Conservation (phyloP, 148 eudicot genomes). For the Fallopia convolvulus region DNA sequence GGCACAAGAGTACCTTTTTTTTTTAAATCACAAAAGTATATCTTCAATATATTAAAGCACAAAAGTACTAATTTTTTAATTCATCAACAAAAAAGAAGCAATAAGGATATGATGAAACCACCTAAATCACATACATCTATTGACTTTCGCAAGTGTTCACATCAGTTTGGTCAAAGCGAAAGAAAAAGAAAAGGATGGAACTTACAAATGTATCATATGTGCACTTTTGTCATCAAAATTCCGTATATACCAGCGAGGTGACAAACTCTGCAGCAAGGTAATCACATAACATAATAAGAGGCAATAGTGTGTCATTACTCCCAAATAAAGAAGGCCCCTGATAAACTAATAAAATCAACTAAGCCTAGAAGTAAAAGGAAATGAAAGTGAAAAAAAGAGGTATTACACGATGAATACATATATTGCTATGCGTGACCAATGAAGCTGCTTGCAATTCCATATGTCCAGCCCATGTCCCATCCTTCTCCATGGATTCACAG, state of each 20-base stretch:
- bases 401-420: conserved; percentile 83
- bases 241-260: conserved; percentile 84
- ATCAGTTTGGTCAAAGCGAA: neutral
- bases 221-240: conserved; percentile 54
- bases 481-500: conserved; percentile 75
- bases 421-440: conserved; percentile 66
- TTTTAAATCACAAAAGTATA: neutral
- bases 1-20: neutral
- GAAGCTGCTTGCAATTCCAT: conserved; percentile 99
- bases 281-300: neutral
- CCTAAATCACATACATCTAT: neutral
- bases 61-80: neutral
- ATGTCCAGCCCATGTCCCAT: conserved; percentile 98
- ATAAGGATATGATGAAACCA: neutral
- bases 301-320: neutral
- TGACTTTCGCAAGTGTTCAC: neutral
- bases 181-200: neutral
- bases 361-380: neutral
- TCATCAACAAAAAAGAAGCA: neutral
- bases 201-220: conserved; percentile 93
- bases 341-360: neutral
- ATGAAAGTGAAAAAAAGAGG: neutral
- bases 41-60: neutral
- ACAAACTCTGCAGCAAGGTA: conserved; percentile 44
- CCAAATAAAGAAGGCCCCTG: neutral